Conservation (phyloP, 179 eudicot species). For the Beta corolliflora region DNA sequence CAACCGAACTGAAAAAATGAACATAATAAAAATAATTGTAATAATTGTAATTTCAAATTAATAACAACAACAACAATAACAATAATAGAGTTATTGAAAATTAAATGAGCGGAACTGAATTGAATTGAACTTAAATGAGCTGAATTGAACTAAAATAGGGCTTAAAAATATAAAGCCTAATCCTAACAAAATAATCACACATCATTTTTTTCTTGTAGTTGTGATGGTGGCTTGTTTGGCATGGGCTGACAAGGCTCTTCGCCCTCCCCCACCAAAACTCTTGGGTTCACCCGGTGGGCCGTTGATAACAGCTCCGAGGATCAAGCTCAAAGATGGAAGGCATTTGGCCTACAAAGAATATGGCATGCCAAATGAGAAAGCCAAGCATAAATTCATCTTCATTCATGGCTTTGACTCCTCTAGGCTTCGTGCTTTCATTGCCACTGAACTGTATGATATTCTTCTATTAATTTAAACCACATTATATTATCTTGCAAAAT, state of each 20-base stretch:
- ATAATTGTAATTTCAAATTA: no score
- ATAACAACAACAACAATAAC: no score
- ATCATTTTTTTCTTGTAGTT: conserved; percentile 5
- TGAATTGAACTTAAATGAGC: no score
- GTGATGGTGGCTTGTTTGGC: conserved; percentile 29
- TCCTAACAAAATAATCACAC: no score
- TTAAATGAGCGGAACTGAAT: no score
- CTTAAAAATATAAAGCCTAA: no score
- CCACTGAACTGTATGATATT: conserved; percentile 21
- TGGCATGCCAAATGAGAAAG: conserved; percentile 40
- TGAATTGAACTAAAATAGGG: no score
- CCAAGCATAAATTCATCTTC: conserved; percentile 37
- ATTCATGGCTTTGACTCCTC: conserved; percentile 45
- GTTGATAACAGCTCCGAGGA: conserved; percentile 41
- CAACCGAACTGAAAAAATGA: no score
- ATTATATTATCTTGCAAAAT: neutral
- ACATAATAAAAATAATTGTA: no score
- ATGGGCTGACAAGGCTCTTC: conserved; percentile 34
- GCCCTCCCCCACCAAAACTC: conserved; percentile 36
- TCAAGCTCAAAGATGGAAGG: conserved; percentile 49
- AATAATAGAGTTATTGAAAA: no score
- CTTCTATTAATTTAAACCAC: neutral
- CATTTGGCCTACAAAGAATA: conserved; percentile 41
- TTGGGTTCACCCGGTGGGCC: conserved; percentile 44
- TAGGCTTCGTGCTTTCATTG: conserved; percentile 33